These are phyloP conservation scores for Penicillium arizonense DNA, from an alignment of 495 filamentous ascomycete genomes.

Conservation along the genomic window DNA sequence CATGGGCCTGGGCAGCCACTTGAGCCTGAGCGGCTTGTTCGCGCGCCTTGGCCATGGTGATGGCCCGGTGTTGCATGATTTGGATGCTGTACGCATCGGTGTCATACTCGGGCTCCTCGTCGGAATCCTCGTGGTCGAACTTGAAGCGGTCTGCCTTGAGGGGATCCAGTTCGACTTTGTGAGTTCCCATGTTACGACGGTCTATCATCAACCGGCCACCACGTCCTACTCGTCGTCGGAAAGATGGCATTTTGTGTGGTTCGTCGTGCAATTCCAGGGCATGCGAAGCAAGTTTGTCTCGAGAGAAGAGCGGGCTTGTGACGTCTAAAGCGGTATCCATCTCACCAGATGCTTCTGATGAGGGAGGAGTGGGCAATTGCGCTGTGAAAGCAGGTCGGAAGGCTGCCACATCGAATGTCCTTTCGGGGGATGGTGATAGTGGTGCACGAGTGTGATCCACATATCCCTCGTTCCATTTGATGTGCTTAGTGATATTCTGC, in stretches of 20 bases:
- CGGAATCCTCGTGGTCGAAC: conserved; percentile 67
- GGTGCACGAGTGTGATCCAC: conserved; percentile 81
- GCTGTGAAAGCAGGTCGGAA: conserved; percentile 80
- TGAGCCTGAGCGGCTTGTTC: conserved; percentile 33
- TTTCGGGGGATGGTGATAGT: conserved; percentile 65
- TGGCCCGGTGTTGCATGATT: conserved; percentile 70
- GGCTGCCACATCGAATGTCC: conserved; percentile 52
- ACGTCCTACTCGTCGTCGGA: conserved; percentile 69
- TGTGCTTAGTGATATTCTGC: conserved; percentile 75
- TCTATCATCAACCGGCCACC: conserved; percentile 80
- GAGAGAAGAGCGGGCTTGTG: conserved; percentile 41
- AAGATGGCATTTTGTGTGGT: conserved; percentile 53
- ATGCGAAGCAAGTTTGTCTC: conserved; percentile 47
- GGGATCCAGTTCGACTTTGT: conserved; percentile 50
- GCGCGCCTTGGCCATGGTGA: conserved; percentile 55
- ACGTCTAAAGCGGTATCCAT: conserved; percentile 46
- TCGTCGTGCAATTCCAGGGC: conserved; percentile 49
- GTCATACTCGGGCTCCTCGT: conserved; percentile 71
- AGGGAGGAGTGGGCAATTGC: conserved; percentile 83
- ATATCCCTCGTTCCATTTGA: conserved; percentile 81
- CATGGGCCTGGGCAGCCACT: conserved; percentile 47
- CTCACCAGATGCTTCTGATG: conserved; percentile 68
- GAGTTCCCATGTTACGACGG: conserved; percentile 54
- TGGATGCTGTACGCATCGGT: conserved; percentile 68
- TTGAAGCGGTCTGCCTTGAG: conserved; percentile 72